Percentiles rank a stretch among this genome's conserved stretches.
These are phyloP conservation scores for Colletotrichum musae DNA, from an alignment of 2,329 filamentous ascomycete genomes.

Conservation along the genomic window DNA sequence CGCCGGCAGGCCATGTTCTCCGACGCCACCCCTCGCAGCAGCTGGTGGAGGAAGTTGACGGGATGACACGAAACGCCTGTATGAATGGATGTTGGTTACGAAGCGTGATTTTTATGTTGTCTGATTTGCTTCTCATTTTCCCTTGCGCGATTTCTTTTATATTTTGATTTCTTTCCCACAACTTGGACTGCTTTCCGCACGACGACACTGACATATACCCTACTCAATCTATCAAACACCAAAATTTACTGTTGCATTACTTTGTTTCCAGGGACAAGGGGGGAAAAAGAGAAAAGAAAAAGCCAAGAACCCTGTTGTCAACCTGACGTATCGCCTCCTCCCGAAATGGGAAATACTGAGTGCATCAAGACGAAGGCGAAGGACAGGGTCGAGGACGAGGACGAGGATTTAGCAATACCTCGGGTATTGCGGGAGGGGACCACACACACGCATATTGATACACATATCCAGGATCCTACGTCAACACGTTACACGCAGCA, in stretches of 20 bases:
- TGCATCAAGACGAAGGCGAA: background rate
- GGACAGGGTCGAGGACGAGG: background rate
- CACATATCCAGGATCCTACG: too few relatives aligned
- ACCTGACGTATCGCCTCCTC: constrained; percentile 3
- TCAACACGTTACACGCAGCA: background rate
- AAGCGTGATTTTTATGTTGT: constrained; percentile 32
- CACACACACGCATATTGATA: background rate
- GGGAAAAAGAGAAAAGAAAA: background rate
- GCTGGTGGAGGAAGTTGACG: constrained; percentile 73
- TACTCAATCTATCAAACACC: background rate
- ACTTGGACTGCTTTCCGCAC: background rate
- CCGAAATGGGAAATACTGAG: background rate
- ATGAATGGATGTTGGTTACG: constrained; percentile 34
- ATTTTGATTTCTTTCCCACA: background rate
- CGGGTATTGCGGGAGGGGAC: background rate
- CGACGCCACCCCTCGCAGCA: constrained; percentile 64
- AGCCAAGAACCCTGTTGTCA: background rate
- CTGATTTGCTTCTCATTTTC: constrained; percentile 8
- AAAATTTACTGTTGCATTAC: background rate
- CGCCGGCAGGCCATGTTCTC: constrained; percentile 59
- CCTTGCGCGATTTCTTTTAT: background rate
- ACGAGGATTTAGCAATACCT: background rate
- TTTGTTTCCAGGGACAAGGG: background rate
- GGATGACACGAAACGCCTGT: constrained; percentile 48
- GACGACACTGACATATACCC: constrained; percentile 7